phyloP scores from a whole-genome alignment of 805 yeast species.

The Starmera dryadoides region DNA sequence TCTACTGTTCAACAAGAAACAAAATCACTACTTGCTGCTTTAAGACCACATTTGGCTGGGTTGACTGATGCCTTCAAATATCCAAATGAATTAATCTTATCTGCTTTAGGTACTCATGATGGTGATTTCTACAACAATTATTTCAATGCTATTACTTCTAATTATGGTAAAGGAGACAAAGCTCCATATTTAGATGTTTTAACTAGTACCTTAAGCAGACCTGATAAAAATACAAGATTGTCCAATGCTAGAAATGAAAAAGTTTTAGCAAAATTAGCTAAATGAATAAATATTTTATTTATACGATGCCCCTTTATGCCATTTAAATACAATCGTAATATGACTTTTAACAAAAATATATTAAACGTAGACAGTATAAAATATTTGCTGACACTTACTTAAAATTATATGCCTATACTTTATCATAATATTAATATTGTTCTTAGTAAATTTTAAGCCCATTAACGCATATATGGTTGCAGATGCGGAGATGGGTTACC shows the following conservation, averaged over 20 bases:
- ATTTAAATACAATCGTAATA: too few species aligned
- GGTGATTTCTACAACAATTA: constrained; percentile 83
- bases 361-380: too few species aligned
- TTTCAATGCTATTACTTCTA: constrained; percentile 47
- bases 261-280: constrained; percentile 23
- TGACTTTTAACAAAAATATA: too few species aligned
- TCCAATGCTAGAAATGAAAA: constrained; percentile 24
- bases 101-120: constrained; percentile 73
- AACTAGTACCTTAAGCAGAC: constrained; percentile 30
- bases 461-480: too few species aligned
- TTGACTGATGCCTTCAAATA: constrained; percentile 80
- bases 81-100: constrained; percentile 73
- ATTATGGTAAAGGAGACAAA: constrained; percentile 39
- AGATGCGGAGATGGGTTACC: too few species aligned
- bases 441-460: too few species aligned
- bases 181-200: constrained; percentile 43
- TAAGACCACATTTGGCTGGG: constrained; percentile 67
- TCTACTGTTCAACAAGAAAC: constrained; percentile 36
- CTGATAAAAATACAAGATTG: constrained; percentile 28
- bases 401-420: too few species aligned
- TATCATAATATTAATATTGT: too few species aligned
- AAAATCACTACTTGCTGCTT: constrained; percentile 36
- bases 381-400: too few species aligned
- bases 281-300: too few species aligned
- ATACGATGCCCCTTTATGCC: too few species aligned